Percentiles rank a stretch among this genome's conserved stretches.
Evolutionary conservation across 2,329 filamentous ascomycete genomes (phyloP).

Genomic region (Madurella fahalii): DNA sequence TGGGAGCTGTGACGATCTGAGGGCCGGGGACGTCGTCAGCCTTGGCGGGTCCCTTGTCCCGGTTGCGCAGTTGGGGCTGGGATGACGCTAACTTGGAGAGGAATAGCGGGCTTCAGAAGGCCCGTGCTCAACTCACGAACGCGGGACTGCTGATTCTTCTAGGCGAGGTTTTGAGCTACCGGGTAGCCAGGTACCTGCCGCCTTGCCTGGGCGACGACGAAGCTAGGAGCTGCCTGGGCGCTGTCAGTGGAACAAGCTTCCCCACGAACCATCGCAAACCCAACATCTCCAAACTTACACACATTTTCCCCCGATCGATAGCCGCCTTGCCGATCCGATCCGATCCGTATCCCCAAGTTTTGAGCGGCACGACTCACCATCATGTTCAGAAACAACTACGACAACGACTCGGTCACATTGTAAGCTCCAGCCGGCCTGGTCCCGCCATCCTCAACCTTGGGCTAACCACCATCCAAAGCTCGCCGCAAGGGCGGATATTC

Average conservation of each 20-base stretch:
- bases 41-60: slow-evolving; percentile 6
- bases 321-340: background rate
- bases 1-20: slow-evolving; percentile 11
- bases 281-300: background rate
- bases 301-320: background rate
- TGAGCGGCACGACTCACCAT: slow-evolving; percentile 34
- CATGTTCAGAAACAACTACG: slow-evolving; percentile 99
- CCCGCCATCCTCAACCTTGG: slow-evolving; percentile 17
- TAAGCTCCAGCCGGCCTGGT: slow-evolving; percentile 52
- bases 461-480: slow-evolving; percentile 53
- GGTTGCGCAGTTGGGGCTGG: background rate
- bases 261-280: slow-evolving; percentile 1
- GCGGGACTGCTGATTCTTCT: background rate
- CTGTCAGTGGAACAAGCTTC: slow-evolving; percentile 17
- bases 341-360: background rate
- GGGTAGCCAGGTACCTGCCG: slow-evolving; percentile 17
- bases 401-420: slow-evolving; percentile 99
- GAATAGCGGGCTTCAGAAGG: background rate
- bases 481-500: slow-evolving; percentile 98
- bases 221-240: slow-evolving; percentile 28
- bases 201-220: slow-evolving; percentile 19
- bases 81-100: background rate
- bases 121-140: background rate
- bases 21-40: slow-evolving; percentile 16
- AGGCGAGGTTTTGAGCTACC: slow-evolving; percentile 10